Conservation (phyloP, 768 basidiomycete species). For the Tylopilus vinaceipallidus region DNA sequence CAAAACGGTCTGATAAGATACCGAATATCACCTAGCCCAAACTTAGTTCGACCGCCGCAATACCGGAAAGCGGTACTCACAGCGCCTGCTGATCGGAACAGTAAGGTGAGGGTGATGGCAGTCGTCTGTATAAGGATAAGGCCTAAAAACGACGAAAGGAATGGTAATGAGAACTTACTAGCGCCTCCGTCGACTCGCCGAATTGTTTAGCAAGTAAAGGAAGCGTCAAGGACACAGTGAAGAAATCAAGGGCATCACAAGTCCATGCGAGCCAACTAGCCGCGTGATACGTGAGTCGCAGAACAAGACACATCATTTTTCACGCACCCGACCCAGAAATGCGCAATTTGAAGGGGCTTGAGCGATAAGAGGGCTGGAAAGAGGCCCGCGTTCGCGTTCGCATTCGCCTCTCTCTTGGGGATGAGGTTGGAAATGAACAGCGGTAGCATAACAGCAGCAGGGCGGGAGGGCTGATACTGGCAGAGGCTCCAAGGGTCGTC, state of each 20-base stretch:
- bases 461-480: not conserved
- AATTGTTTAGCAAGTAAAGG: conserved; percentile 49
- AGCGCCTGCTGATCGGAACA: conserved; percentile 84
- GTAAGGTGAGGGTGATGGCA: conserved; percentile 86
- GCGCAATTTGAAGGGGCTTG: conserved; percentile 53
- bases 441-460: conserved; percentile 13
- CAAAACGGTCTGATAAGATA: conserved; percentile 82
- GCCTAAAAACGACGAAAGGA: not conserved
- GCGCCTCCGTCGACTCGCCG: conserved; percentile 35
- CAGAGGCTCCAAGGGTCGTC: not conserved
- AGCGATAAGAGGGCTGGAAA: conserved; percentile 42
- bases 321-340: conserved; percentile 58
- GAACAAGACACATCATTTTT: not conserved
- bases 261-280: conserved; percentile 82
- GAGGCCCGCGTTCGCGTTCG: conserved; percentile 34
- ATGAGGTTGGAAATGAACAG: conserved; percentile 47
- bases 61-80: conserved; percentile 30
- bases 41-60: not conserved
- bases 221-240: conserved; percentile 67
- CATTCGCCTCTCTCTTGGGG: conserved; percentile 44
- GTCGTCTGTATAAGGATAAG: conserved; percentile 47
- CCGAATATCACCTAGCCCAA: conserved; percentile 63
- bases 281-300: not conserved
- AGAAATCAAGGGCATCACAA: conserved; percentile 85
- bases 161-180: conserved; percentile 35